phyloP scores from a whole-genome alignment of 164 flowering plant genomes.

The Santalum album region DNA sequence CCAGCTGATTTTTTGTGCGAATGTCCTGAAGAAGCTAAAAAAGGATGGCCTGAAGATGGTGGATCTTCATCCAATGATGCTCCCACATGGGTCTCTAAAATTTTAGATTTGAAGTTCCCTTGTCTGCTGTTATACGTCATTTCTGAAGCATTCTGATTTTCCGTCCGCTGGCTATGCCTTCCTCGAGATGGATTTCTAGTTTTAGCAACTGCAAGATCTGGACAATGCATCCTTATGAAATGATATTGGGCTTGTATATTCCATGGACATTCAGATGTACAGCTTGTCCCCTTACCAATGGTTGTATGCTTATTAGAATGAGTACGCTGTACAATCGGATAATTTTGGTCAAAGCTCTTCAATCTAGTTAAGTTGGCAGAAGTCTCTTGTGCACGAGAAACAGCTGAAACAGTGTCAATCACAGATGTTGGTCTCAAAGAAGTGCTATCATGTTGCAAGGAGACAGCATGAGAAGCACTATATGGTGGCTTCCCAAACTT shows the following conservation, averaged over 20 bases:
- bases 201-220: conserved; percentile 40
- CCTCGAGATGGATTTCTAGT: conserved; percentile 48
- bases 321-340: conserved; percentile 19
- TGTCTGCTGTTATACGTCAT: conserved; percentile 38
- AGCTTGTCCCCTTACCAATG: conserved; percentile 25
- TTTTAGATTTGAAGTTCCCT: conserved; percentile 44
- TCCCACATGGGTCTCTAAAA: conserved; percentile 6
- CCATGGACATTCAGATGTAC: conserved; percentile 33
- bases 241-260: conserved; percentile 17
- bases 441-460: conserved; percentile 24
- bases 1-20: conserved; percentile 50
- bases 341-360: conserved; percentile 28
- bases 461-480: conserved; percentile 13
- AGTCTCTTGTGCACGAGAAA: conserved; percentile 32
- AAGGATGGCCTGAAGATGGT: conserved; percentile 36
- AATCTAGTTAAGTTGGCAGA: conserved; percentile 23
- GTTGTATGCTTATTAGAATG: conserved; percentile 32
- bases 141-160: conserved; percentile 34
- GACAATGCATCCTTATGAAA: conserved; percentile 78
- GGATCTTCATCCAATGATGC: conserved; percentile 36
- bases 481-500: conserved; percentile 18
- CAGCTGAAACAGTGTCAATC: conserved; percentile 23
- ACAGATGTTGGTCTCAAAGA: conserved; percentile 26
- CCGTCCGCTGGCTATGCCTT: conserved; percentile 34
- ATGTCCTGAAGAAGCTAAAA: conserved; percentile 68